A percentile compares a stretch with the other conserved stretches of the same genome.
Evolutionary conservation across 169 alveolate genomes (phyloP).

Genomic region (Eimeria sp.): DNA sequence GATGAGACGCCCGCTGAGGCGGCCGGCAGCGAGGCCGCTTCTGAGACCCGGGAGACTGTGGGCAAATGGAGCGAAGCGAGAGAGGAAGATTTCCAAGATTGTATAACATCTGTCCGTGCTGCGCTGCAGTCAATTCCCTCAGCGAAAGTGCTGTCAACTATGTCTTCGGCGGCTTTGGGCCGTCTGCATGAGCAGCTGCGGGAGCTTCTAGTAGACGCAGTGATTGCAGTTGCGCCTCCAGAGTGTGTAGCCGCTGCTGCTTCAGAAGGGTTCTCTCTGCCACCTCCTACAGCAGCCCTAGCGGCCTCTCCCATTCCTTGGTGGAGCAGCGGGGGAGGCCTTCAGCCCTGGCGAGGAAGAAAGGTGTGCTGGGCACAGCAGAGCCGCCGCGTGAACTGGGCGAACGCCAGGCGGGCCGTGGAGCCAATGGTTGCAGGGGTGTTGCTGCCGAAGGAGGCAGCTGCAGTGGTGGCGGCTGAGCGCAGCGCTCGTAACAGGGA

Average conservation of each 20-base stretch:
- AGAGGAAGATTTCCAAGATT: not conserved
- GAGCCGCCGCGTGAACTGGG: constrained; percentile 79
- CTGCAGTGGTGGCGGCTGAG: constrained; percentile 29
- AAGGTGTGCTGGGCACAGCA: constrained; percentile 56
- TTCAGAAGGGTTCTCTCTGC: constrained; percentile 49
- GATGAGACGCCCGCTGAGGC: not conserved
- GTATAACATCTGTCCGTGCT: constrained; percentile 24
- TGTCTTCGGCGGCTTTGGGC: constrained; percentile 28
- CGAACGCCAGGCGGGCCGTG: constrained; percentile 26
- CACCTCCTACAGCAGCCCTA: constrained; percentile 61
- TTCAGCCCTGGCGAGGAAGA: constrained; percentile 74
- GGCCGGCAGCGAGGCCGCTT: not conserved
- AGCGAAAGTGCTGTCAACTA: not conserved
- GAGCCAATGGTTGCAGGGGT: constrained; percentile 61
- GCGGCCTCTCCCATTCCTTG: constrained; percentile 80
- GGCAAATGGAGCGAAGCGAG: not conserved
- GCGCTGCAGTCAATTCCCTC: constrained; percentile 38
- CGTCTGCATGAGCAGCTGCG: constrained; percentile 13
- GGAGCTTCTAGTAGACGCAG: constrained; percentile 29
- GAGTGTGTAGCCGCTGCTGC: constrained; percentile 56
- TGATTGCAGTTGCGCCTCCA: constrained; percentile 53
- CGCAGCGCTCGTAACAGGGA: constrained; percentile 10
- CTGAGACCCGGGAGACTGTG: not conserved
- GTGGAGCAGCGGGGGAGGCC: constrained; percentile 74
- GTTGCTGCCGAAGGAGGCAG: constrained; percentile 61